Percentiles rank a stretch among this genome's conserved stretches.
Evolutionary conservation across 164 flowering plant genomes (phyloP).

Genomic region (Kalanchoe fedtschenkoi): DNA sequence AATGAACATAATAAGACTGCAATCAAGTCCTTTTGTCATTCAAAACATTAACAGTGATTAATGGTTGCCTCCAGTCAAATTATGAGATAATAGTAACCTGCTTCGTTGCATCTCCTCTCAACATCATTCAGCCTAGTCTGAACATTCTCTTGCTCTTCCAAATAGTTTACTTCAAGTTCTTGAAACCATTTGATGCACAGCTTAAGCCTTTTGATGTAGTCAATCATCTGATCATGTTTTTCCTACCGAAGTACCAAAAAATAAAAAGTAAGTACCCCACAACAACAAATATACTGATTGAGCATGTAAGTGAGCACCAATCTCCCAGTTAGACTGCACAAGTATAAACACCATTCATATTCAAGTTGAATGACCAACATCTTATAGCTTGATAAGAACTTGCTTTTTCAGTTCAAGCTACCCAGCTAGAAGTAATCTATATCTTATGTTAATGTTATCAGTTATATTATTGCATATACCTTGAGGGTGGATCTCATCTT

Average conservation of each 20-base stretch:
- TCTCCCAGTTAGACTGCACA: not conserved
- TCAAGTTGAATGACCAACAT: no score
- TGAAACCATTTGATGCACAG: conserved; percentile 69
- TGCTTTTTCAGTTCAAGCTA: not conserved
- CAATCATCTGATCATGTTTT: conserved; percentile 56
- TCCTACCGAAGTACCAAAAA: conserved; percentile 26
- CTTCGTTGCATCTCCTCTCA: conserved; percentile 36
- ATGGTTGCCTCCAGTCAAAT: not conserved
- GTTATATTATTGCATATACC: conserved; percentile 22
- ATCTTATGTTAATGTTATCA: not conserved
- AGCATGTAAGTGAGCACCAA: not conserved
- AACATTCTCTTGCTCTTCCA: conserved; percentile 44
- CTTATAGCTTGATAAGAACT: not conserved
- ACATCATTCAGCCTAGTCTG: conserved; percentile 23
- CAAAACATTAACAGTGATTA: not conserved
- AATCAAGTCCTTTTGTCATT: not conserved
- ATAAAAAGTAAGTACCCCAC: not conserved
- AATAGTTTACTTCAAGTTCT: conserved; percentile 36
- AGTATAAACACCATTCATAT: no score
- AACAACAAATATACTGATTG: not conserved
- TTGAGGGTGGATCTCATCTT: conserved; percentile 70
- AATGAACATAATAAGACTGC: not conserved
- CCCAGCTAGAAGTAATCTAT: not conserved
- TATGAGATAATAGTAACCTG: conserved; percentile 25
- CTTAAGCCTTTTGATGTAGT: conserved; percentile 51